Percentiles rank a stretch among this genome's conserved stretches.
Conservation (phyloP, 768 basidiomycete genomes). For the Podaxis mareebaensis region DNA sequence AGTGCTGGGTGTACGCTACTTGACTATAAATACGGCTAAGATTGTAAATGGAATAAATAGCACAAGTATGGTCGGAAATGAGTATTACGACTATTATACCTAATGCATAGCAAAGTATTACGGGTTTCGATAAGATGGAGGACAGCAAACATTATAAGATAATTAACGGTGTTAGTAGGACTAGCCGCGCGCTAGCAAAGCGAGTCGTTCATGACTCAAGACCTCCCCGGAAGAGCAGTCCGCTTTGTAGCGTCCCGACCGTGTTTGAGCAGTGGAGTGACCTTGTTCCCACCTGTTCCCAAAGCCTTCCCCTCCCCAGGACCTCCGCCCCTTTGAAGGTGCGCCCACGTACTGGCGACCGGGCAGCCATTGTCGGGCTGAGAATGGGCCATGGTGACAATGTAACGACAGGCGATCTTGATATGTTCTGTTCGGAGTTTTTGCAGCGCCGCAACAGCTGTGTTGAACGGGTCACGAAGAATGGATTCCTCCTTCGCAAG, state of each 20-base stretch:
- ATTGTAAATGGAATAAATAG: not conserved
- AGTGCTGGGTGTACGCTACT: not conserved
- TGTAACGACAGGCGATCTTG: conserved; percentile 83
- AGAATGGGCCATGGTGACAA: conserved; percentile 81
- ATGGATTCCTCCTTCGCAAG: conserved; percentile 57
- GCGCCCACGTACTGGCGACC: conserved; percentile 54
- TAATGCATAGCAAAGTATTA: conserved; percentile 5
- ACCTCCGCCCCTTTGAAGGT: conserved; percentile 40
- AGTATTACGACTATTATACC: conserved; percentile 1
- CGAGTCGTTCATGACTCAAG: not conserved
- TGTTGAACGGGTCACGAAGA: conserved; percentile 76
- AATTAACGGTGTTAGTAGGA: not conserved
- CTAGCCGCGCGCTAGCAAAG: not conserved
- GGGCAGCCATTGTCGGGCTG: conserved; percentile 47
- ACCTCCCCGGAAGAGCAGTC: conserved; percentile 13
- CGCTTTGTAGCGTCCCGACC: conserved; percentile 81
- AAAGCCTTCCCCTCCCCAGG: conserved; percentile 54
- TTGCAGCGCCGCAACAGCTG: conserved; percentile 77
- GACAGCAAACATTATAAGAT: not conserved
- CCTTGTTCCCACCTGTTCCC: conserved; percentile 89
- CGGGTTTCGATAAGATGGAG: not conserved
- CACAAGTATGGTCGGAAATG: not conserved
- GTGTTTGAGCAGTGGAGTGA: conserved; percentile 82
- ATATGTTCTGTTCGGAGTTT: conserved; percentile 86
- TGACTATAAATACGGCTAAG: conserved; percentile 9